Evolutionary conservation across 1,284 basidiomycete species (phyloP), one percentile per base, ranked within the genome.

Genomic region (Ceratobasidium sp.): DNA sequence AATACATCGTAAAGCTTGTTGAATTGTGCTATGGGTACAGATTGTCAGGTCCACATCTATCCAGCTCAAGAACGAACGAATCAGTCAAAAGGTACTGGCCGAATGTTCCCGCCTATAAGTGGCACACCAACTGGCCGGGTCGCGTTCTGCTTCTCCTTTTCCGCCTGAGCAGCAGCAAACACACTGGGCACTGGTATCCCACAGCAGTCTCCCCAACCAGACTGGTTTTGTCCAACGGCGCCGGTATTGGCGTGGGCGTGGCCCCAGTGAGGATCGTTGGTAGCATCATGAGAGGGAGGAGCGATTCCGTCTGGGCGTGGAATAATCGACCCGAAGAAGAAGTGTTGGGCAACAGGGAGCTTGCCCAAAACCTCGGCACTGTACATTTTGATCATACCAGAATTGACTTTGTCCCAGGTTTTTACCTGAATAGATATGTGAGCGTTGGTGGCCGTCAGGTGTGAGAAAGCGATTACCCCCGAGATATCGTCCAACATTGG

Each of bases 361-460:
- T 98, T 98, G 74, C 91, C 91, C 22, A 99, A 86, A 0, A 99
- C 98, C 82, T 99, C 96, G 43, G 95, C 96, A 49, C 87, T 87
- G 83, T 96, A 98, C 97, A 99, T 99, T 83, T 98, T 99, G 81
- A 94, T 87, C 95, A 99, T 98, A 11, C 97, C 98, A n/a, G 87
- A 84, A 81, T 99, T 98, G 77, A 98, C 95, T 82, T 98, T 98
- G 80, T 93, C 90, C 96, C 96, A 98, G 1, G 94, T 93, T 83
- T 96, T 98, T 72, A 98, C 91, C 90, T 92, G 74, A 46, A 59
- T 22, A 8, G 31, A 71, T 46, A n/a, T 41, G 27, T 34, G 48
- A 58, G 62, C 14, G n/a, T 9, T n/a, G 56, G 39, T 24, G 51
- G 41, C 19, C 11, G 6, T 43, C 11, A 16, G 29, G 11, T 16